phyloP scores from a whole-genome alignment of 1,284 basidiomycete genomes.

The Phellopilus nigrolimitatus region DNA sequence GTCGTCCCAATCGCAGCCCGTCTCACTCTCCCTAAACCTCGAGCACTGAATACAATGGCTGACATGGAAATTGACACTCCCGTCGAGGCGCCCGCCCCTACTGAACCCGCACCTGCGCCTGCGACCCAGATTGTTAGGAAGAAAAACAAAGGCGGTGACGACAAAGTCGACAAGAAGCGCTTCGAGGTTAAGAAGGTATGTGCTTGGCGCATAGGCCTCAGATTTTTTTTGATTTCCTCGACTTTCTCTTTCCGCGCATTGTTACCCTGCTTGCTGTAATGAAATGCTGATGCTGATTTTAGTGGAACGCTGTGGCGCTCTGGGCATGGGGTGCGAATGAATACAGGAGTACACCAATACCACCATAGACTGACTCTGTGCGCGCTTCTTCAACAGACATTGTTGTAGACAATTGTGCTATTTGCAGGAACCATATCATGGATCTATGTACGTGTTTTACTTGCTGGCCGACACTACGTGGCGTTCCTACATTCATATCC shows the following conservation, averaged over 20 bases:
- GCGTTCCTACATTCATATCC: constrained; percentile 3
- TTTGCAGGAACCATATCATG: constrained; percentile 98
- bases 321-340: constrained; percentile 87
- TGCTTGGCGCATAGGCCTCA: not conserved
- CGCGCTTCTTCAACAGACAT: constrained; percentile 55
- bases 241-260: constrained; percentile 8
- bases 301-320: constrained; percentile 96
- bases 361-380: not conserved
- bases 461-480: not conserved
- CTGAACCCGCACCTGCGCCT: constrained; percentile 37
- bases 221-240: constrained; percentile 2
- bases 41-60: constrained; percentile 39
- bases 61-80: constrained; percentile 80
- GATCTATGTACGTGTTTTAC: constrained; percentile 74
- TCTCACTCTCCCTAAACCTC: not conserved
- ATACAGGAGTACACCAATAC: not conserved
- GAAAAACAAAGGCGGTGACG: constrained; percentile 47
- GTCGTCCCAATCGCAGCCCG: not conserved
- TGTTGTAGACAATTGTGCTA: constrained; percentile 94
- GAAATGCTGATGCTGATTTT: constrained; percentile 19
- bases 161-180: constrained; percentile 63
- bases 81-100: constrained; percentile 33
- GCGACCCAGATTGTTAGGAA: constrained; percentile 41
- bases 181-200: constrained; percentile 96
- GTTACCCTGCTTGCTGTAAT: constrained; percentile 11